phyloP scores from a whole-genome alignment of 2,329 filamentous ascomycete species.

The Dryadomyces quercus-mongolicae region DNA sequence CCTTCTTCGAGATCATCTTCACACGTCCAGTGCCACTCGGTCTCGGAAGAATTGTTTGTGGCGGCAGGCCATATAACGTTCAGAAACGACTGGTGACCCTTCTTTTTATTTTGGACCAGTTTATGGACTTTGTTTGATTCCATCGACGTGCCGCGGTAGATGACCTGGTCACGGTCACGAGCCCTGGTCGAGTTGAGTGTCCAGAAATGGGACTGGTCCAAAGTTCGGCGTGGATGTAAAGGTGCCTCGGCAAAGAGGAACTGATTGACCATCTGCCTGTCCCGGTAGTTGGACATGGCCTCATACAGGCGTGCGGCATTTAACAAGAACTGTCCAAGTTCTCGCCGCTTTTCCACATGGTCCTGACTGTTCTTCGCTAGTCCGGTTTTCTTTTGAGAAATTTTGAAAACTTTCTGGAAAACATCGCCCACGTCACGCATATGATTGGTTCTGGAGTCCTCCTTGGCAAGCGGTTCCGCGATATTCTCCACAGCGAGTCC shows the following conservation, averaged over 20 bases:
- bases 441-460: too few species aligned
- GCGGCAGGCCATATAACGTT: too few species aligned
- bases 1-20: not conserved
- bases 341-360: too few species aligned
- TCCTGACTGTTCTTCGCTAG: too few species aligned
- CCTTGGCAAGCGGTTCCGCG: too few species aligned
- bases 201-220: slow-evolving; percentile 33
- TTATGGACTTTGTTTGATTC: not conserved
- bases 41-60: too few species aligned
- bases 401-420: not conserved
- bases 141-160: slow-evolving; percentile 24
- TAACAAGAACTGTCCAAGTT: slow-evolving; percentile 16
- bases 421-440: too few species aligned
- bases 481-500: too few species aligned
- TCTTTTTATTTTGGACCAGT: not conserved
- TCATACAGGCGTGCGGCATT: slow-evolving; percentile 23
- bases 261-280: slow-evolving; percentile 20
- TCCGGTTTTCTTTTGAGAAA: too few species aligned
- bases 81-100: too few species aligned
- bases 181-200: slow-evolving; percentile 24
- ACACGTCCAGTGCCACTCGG: not conserved
- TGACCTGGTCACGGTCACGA: slow-evolving; percentile 29
- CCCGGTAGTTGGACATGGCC: slow-evolving; percentile 22
- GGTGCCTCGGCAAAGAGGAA: slow-evolving; percentile 22
- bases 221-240: slow-evolving; percentile 29